These are phyloP conservation scores for Euphorbia peplus DNA, from an alignment of 345 rosid species.

Conservation along the genomic window DNA sequence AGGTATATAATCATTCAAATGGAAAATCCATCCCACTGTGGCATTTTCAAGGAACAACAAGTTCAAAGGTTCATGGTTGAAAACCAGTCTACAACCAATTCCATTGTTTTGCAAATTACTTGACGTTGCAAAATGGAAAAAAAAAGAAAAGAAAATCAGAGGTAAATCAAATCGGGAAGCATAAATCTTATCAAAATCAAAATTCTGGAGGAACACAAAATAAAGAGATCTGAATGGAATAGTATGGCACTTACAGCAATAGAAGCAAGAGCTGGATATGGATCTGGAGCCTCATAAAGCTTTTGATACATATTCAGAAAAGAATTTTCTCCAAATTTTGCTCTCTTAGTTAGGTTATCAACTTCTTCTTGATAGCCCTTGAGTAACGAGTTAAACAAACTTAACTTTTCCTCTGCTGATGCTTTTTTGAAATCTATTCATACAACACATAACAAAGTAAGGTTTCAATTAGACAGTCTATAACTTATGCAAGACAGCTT, in stretches of 20 bases:
- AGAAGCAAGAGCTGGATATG: conserved; percentile 90
- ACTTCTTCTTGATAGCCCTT: conserved; percentile 99
- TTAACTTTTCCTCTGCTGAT: conserved; percentile 74
- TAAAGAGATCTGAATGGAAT: conserved; percentile 7
- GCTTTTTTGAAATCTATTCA: conserved; percentile 94
- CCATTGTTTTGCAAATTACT: neutral
- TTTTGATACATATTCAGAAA: conserved; percentile 96
- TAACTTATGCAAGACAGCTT: conserved; percentile 1
- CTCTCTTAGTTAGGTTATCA: conserved; percentile 97
- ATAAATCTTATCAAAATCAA: neutral
- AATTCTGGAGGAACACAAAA: neutral
- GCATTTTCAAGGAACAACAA: neutral
- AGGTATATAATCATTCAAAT: neutral
- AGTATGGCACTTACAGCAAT: conserved; percentile 64
- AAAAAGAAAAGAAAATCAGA: neutral
- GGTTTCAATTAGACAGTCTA: neutral
- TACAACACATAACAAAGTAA: neutral
- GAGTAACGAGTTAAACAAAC: conserved; percentile 82
- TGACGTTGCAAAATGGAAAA: neutral
- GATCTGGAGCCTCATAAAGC: conserved; percentile 99
- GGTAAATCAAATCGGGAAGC: neutral
- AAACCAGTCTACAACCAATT: neutral
- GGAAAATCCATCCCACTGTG: neutral
- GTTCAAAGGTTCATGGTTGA: neutral
- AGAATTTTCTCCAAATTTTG: conserved; percentile 95